Percentiles rank a stretch among this genome's conserved stretches.
phyloP scores from a whole-genome alignment of 129 eudicot genomes.

The Centaurea solstitialis region DNA sequence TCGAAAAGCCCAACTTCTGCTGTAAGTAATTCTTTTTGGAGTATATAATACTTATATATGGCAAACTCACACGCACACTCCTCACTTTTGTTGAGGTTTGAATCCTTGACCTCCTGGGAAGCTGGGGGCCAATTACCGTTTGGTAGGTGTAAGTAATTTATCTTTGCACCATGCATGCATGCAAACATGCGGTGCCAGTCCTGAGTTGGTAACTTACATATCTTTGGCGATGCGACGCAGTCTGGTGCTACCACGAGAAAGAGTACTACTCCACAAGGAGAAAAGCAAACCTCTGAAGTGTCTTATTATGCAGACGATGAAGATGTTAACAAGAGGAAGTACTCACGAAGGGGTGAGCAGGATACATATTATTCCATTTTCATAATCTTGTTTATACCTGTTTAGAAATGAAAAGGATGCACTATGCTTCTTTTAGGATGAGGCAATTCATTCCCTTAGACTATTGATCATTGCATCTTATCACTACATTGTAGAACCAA shows the following conservation, averaged over 20 bases:
- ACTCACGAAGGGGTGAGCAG: constrained; percentile 60
- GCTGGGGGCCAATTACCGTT: too few species aligned
- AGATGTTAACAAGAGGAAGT: constrained; percentile 66
- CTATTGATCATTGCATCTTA: neutral
- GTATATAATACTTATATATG: neutral
- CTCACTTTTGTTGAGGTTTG: neutral
- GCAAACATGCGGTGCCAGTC: neutral
- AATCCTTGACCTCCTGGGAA: too few species aligned
- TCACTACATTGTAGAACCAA: too few species aligned
- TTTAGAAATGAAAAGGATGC: neutral
- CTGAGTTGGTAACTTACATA: neutral
- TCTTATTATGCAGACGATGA: constrained; percentile 79
- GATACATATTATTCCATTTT: neutral
- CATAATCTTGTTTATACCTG: neutral
- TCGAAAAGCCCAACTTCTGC: constrained; percentile 53
- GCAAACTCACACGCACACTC: neutral
- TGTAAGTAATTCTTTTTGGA: neutral
- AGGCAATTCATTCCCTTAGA: neutral
- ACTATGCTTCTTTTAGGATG: neutral
- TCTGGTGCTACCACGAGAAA: constrained; percentile 80
- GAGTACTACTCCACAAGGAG: constrained; percentile 56
- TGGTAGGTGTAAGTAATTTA: too few species aligned
- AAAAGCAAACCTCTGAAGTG: constrained; percentile 63
- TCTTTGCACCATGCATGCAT: too few species aligned
- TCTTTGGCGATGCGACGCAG: constrained; percentile 22